phyloP scores from a whole-genome alignment of 176 grass and related monocot species.

The Aegilops longissima region DNA sequence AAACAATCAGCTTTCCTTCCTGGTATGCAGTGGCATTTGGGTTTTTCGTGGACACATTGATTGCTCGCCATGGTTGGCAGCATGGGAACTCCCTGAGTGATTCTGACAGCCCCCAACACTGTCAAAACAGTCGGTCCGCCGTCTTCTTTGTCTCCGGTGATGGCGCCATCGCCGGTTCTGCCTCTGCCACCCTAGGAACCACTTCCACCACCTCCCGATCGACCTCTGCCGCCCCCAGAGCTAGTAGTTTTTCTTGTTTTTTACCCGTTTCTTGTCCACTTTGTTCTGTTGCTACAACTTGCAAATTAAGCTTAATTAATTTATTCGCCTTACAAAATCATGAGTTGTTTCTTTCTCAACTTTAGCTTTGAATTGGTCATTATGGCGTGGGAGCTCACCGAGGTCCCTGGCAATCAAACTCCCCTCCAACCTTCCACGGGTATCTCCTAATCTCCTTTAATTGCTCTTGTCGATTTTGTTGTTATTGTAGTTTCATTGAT shows the following conservation, averaged over 20 bases:
- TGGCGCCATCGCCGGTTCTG: no score
- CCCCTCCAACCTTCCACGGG: constrained; percentile 28
- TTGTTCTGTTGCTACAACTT: neutral
- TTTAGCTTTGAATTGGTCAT: neutral
- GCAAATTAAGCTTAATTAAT: neutral
- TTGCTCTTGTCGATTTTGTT: neutral
- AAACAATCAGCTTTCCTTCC: no score
- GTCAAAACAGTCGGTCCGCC: no score
- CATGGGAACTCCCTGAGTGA: no score
- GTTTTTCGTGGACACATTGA: no score
- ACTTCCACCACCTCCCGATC: no score
- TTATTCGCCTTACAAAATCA: neutral
- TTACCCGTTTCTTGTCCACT: neutral
- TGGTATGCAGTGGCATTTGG: no score
- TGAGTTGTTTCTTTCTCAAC: neutral
- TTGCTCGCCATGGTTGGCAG: no score
- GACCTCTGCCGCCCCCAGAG: no score
- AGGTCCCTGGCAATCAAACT: constrained; percentile 30
- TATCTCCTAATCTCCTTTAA: neutral
- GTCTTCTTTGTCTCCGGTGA: no score
- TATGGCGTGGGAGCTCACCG: constrained; percentile 36
- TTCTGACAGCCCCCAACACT: no score
- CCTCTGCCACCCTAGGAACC: no score
- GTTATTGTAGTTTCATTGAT: neutral
- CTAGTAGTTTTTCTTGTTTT: neutral